phyloP scores from a whole-genome alignment of 2,329 filamentous ascomycete species.

The Exophiala sideris region DNA sequence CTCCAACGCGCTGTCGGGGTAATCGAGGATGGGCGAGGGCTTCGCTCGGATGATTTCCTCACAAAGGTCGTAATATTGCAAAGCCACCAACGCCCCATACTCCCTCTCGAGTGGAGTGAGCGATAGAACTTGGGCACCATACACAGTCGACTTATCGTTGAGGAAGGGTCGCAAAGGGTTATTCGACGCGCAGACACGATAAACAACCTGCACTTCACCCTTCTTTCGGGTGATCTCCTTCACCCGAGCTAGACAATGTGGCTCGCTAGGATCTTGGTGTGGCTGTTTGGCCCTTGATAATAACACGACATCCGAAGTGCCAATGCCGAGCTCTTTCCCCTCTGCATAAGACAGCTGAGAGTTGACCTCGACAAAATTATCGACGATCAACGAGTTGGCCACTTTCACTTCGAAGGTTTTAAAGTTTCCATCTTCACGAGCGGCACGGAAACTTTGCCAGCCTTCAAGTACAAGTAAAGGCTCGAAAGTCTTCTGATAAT shows the following conservation, averaged over 20 bases:
- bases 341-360: conserved; percentile 71
- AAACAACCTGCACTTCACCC: conserved; percentile 76
- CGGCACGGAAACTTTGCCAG: conserved; percentile 89
- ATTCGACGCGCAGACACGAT: conserved; percentile 66
- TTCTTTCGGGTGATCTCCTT: conserved; percentile 78
- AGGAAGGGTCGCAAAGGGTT: conserved; percentile 63
- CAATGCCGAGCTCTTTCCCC: conserved; percentile 67
- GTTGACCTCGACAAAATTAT: conserved; percentile 88
- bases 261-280: conserved; percentile 60
- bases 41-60: conserved; percentile 86
- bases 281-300: conserved; percentile 73
- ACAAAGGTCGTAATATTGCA: conserved; percentile 95
- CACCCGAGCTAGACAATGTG: conserved; percentile 83
- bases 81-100: conserved; percentile 82
- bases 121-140: conserved; percentile 80
- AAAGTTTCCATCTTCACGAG: conserved; percentile 78
- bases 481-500: conserved; percentile 87
- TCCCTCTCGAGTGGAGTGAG: conserved; percentile 94
- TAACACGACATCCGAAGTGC: conserved; percentile 84
- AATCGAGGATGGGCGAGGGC: conserved; percentile 82
- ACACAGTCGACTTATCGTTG: conserved; percentile 65
- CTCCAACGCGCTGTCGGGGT: conserved; percentile 68
- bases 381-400: conserved; percentile 81
- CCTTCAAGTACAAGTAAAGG: conserved; percentile 88
- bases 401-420: conserved; percentile 85